A percentile compares a stretch with the other conserved stretches of the same genome.
Conservation (phyloP, 2,329 filamentous ascomycete species). For the Endocalyx cinctus region DNA sequence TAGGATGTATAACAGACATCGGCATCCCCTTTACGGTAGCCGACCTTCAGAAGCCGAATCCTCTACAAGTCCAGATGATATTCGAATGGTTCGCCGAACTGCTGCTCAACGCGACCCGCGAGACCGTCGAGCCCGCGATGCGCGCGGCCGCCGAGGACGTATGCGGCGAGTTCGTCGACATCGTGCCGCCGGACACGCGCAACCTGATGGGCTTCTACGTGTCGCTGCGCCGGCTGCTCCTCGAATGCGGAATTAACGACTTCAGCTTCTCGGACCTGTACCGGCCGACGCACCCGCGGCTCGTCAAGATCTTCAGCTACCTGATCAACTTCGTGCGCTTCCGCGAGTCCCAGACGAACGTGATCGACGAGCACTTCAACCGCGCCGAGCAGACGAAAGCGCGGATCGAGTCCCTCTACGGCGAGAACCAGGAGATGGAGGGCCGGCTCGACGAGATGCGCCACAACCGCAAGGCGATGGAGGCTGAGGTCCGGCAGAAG, state of each 20-base stretch:
- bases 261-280: slow-evolving; percentile 92
- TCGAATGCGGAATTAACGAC: slow-evolving; percentile 87
- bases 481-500: slow-evolving; percentile 79
- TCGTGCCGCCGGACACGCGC: slow-evolving; percentile 80
- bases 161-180: slow-evolving; percentile 77
- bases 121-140: slow-evolving; percentile 93
- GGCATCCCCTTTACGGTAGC: slow-evolving; percentile 82
- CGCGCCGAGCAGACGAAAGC: slow-evolving; percentile 81
- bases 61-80: slow-evolving; percentile 91
- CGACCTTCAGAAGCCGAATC: slow-evolving; percentile 90
- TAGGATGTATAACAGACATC: slow-evolving; percentile 95
- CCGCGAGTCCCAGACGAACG: slow-evolving; percentile 81
- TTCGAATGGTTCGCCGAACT: slow-evolving; percentile 97
- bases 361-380: slow-evolving; percentile 93
- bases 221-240: slow-evolving; percentile 71
- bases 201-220: slow-evolving; percentile 96
- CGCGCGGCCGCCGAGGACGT: slow-evolving; percentile 84
- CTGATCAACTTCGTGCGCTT: slow-evolving; percentile 99
- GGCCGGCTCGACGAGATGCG: slow-evolving; percentile 74
- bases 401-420: slow-evolving; percentile 79
- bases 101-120: slow-evolving; percentile 87
- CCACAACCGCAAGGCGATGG: slow-evolving; percentile 73
- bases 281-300: slow-evolving; percentile 80
- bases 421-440: slow-evolving; percentile 84
- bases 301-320: slow-evolving; percentile 95